A percentile compares a stretch with the other conserved stretches of the same genome.
Evolutionary conservation across 306 rosid species (phyloP).

Genomic region (Clitoria ternatea): DNA sequence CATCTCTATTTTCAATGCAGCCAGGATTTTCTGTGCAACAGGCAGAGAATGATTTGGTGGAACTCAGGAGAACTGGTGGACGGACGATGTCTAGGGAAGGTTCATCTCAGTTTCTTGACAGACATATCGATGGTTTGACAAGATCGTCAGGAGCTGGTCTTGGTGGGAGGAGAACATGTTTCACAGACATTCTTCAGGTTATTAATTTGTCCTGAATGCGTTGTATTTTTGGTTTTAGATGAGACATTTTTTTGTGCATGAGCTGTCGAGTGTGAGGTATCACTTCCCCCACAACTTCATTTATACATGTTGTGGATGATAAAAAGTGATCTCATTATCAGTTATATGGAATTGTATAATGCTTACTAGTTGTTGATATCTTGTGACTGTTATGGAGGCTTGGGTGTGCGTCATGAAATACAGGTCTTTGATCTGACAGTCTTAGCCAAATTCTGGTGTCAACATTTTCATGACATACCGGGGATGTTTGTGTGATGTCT

Average conservation of each 20-base stretch:
- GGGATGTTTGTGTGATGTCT: background rate
- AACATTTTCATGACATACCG: background rate
- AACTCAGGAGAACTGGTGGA: conserved; percentile 50
- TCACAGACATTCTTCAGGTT: conserved; percentile 85
- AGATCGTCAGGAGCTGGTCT: conserved; percentile 54
- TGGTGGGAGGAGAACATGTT: conserved; percentile 71
- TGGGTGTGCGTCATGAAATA: background rate
- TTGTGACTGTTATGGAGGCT: background rate
- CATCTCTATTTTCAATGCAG: conserved; percentile 78
- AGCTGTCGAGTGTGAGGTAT: background rate
- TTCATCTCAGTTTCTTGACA: conserved; percentile 52
- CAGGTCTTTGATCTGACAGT: background rate
- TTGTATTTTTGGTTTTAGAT: background rate
- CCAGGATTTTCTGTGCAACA: conserved; percentile 63
- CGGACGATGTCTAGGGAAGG: conserved; percentile 50
- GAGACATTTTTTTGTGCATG: background rate
- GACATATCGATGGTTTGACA: conserved; percentile 40
- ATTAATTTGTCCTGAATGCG: conserved; percentile 6
- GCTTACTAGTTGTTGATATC: background rate
- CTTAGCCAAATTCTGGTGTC: background rate
- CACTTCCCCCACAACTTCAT: background rate
- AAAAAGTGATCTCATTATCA: background rate
- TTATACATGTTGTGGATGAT: background rate
- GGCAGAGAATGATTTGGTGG: conserved; percentile 63
- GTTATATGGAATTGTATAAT: background rate